Conservation (phyloP, 2,329 filamentous ascomycete genomes). For the Aspergillus sp. region DNA sequence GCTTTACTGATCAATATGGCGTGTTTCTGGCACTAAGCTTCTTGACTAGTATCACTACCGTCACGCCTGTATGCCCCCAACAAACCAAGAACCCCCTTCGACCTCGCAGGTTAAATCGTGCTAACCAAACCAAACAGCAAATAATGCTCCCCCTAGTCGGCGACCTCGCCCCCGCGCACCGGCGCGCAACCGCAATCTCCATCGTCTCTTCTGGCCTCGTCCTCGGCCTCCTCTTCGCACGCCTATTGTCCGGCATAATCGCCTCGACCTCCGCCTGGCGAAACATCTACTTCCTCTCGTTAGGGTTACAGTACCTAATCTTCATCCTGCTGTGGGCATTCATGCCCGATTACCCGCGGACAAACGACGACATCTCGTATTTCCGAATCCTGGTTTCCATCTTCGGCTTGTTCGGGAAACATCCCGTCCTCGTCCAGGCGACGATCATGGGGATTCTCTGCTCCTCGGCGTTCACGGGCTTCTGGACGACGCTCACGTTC, state of each 20-base stretch:
- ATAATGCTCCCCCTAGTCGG: slow-evolving; percentile 80
- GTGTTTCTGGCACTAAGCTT: slow-evolving; percentile 73
- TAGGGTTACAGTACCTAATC: slow-evolving; percentile 72
- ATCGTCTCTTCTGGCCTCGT: slow-evolving; percentile 77
- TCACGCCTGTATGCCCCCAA: slow-evolving; percentile 61
- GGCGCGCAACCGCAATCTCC: slow-evolving; percentile 71
- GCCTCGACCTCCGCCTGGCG: slow-evolving; percentile 76
- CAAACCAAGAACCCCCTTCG: neutral
- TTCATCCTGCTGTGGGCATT: slow-evolving; percentile 68
- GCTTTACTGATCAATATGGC: slow-evolving; percentile 66
- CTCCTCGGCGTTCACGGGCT: slow-evolving; percentile 65
- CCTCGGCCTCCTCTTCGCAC: slow-evolving; percentile 75
- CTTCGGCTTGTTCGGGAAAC: slow-evolving; percentile 62
- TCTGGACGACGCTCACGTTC: slow-evolving; percentile 81
- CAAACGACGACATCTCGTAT: slow-evolving; percentile 71
- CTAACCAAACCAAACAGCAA: too few species aligned
- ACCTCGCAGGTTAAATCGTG: too few species aligned
- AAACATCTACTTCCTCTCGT: slow-evolving; percentile 76
- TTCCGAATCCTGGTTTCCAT: slow-evolving; percentile 69
- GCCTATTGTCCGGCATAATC: slow-evolving; percentile 75
- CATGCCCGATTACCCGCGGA: slow-evolving; percentile 80
- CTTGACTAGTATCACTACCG: slow-evolving; percentile 74
- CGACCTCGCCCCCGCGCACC: slow-evolving; percentile 72
- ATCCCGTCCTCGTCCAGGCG: slow-evolving; percentile 72
- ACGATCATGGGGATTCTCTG: slow-evolving; percentile 69